phyloP scores from a whole-genome alignment of 1,284 basidiomycete species.

The Ustilago sp. region DNA sequence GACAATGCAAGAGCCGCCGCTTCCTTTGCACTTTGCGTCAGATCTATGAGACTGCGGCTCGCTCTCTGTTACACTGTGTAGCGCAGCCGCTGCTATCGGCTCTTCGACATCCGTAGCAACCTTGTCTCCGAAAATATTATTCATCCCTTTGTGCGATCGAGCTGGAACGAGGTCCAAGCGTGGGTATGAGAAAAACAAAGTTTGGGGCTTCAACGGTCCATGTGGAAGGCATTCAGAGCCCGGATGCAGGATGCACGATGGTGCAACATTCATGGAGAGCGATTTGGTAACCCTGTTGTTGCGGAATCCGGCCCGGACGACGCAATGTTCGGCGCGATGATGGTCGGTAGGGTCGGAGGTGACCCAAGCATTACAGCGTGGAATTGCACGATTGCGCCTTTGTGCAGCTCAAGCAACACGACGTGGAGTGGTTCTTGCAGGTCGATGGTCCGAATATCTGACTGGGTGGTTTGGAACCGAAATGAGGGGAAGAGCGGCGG shows the following conservation, averaged over 20 bases:
- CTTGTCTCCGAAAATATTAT: background rate
- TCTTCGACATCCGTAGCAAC: background rate
- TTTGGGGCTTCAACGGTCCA: background rate
- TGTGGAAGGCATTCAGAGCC: background rate
- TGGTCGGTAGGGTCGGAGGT: background rate
- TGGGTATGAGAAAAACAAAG: background rate
- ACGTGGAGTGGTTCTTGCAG: background rate
- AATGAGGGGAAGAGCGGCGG: background rate
- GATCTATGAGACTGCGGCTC: background rate
- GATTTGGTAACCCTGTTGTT: background rate
- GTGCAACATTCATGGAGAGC: background rate
- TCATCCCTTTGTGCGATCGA: background rate
- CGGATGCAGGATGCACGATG: background rate
- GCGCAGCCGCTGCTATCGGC: background rate
- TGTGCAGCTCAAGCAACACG: slow-evolving; percentile 1
- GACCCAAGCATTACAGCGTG: background rate
- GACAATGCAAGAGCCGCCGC: no score
- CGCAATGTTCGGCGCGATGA: slow-evolving; percentile 7
- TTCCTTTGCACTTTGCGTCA: no score
- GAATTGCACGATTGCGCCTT: background rate
- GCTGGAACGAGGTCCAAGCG: background rate
- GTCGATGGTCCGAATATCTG: background rate
- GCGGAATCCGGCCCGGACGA: background rate
- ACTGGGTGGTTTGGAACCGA: background rate
- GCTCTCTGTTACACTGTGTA: background rate